A percentile compares a stretch with the other conserved stretches of the same genome.
Conservation (phyloP, 2,329 filamentous ascomycete genomes). For the Alternaria hordeiaustralica region DNA sequence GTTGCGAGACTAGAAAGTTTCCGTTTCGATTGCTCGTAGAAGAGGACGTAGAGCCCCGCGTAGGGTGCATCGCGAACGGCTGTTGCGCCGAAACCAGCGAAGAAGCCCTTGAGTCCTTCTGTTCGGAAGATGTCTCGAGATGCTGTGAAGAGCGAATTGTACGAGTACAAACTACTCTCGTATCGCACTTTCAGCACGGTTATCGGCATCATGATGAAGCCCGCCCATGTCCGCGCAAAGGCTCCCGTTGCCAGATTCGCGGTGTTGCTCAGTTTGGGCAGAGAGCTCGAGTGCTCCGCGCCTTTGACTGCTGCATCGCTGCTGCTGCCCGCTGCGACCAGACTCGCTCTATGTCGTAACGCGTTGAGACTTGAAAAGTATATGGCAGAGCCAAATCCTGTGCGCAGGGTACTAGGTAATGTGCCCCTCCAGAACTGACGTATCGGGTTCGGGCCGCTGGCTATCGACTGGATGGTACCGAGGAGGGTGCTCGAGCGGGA, state of each 20-base stretch:
- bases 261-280: conserved; percentile 82
- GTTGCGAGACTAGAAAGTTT: conserved; percentile 55
- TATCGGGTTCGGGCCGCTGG: conserved; percentile 69
- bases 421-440: conserved; percentile 90
- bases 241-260: conserved; percentile 88
- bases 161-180: conserved; percentile 85
- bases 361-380: conserved; percentile 92
- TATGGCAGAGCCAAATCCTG: conserved; percentile 88
- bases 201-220: conserved; percentile 91
- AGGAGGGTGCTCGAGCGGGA: conserved; percentile 73
- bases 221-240: conserved; percentile 81
- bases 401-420: conserved; percentile 88
- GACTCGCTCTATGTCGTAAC: conserved; percentile 71
- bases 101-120: conserved; percentile 84
- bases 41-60: conserved; percentile 89
- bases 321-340: conserved; percentile 25
- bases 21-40: conserved; percentile 86
- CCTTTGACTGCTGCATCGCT: conserved; percentile 16
- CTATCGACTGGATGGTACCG: conserved; percentile 72
- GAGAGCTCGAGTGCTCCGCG: conserved; percentile 65
- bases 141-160: conserved; percentile 76
- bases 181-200: conserved; percentile 97
- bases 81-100: conserved; percentile 91
- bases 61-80: conserved; percentile 95
- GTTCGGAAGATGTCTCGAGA: conserved; percentile 73